Evolutionary conservation across 2,329 filamentous ascomycete genomes (phyloP).

Genomic region (Trichothecium sympodiale): DNA sequence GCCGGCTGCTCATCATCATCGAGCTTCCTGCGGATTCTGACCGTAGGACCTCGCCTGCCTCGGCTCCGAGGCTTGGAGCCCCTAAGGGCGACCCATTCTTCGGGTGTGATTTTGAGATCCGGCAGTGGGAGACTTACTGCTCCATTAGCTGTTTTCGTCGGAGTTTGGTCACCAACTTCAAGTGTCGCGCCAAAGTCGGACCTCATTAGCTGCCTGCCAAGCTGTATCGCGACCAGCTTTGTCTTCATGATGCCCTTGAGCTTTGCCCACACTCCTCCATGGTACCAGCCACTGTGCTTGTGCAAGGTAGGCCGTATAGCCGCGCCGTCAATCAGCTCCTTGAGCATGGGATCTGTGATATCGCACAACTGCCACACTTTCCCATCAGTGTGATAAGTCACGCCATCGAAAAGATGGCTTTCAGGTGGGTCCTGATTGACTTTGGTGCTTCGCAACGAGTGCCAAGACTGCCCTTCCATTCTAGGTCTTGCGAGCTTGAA

Average conservation of each 20-base stretch:
- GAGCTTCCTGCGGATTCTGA: too few species aligned
- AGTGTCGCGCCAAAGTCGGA: conserved; percentile 23
- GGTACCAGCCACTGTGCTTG: conserved; percentile 69
- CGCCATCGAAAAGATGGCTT: conserved; percentile 76
- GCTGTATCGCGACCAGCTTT: conserved; percentile 62
- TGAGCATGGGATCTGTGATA: conserved; percentile 69
- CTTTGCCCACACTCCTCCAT: conserved; percentile 71
- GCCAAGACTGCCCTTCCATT: conserved; percentile 37
- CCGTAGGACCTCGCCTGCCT: too few species aligned
- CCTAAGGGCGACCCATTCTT: conserved; percentile 22
- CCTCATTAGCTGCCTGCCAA: conserved; percentile 36
- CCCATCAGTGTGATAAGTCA: conserved; percentile 62
- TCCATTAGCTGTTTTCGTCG: conserved; percentile 11
- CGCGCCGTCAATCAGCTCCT: conserved; percentile 51
- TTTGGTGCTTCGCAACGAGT: conserved; percentile 27
- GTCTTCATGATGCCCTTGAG: conserved; percentile 79
- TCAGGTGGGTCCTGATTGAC: conserved; percentile 25
- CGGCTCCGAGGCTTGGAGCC: conserved; percentile 16
- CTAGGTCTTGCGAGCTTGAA: conserved; percentile 57
- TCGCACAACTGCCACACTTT: conserved; percentile 95
- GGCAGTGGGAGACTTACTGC: conserved; percentile 20
- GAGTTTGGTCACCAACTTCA: conserved; percentile 21
- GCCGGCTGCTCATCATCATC: too few species aligned
- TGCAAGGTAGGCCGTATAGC: conserved; percentile 50
- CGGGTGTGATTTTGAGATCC: conserved; percentile 22